Evolutionary conservation across 2,329 filamentous ascomycete genomes (phyloP), one percentile per base, ranked within the genome.

Genomic region (Aspergillus ochraceoroseus): DNA sequence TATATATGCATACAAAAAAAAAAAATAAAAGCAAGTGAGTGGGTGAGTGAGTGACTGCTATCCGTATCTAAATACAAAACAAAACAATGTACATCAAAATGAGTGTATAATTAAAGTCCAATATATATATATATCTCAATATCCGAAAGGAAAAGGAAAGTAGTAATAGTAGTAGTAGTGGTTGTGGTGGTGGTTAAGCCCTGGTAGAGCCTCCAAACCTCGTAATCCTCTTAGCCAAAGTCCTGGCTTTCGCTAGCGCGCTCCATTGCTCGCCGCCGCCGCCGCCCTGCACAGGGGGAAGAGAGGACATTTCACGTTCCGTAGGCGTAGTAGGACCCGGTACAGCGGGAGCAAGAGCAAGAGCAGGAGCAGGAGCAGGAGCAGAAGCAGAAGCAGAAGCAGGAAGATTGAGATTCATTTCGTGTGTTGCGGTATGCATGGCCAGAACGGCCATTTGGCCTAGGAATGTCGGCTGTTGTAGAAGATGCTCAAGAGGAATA

Each of bases 391-490:
- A 30, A 7, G 6, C 20, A 19, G 26, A 25, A n/a, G 7, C 32
- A 25, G 38, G 3, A n/a, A n/a, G n/a, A n/a, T n/a, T n/a, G n/a
- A n/a, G n/a, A n/a, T n/a, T 2, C 5, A 38, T 43, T 12, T 52
- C 44, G n/a, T 53, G 44, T 34, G 53, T 55, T n/a, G 51, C 33
- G 18, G 57, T 58, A 32, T 58, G 50, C 41, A 57, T 32, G 1
- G 56, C 55, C 34, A 66, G 41, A 20, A 64, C 60, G 7, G 59
- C 62, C 57, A 68, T 62, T 39, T 67, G 64, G 1, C 63, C 64
- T 7, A 67, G 49, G 58, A 69, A 65, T 2, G 64, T 66, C 1
- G 66, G 61, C 9, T 65, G 60, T 18, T 63, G 60, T 8, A 68
- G 61, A 9, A 69, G 53, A 38, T 67, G 64, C 30, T 69, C 66